phyloP scores from a whole-genome alignment of 2,329 filamentous ascomycete genomes.

The Madurella mycetomatis region DNA sequence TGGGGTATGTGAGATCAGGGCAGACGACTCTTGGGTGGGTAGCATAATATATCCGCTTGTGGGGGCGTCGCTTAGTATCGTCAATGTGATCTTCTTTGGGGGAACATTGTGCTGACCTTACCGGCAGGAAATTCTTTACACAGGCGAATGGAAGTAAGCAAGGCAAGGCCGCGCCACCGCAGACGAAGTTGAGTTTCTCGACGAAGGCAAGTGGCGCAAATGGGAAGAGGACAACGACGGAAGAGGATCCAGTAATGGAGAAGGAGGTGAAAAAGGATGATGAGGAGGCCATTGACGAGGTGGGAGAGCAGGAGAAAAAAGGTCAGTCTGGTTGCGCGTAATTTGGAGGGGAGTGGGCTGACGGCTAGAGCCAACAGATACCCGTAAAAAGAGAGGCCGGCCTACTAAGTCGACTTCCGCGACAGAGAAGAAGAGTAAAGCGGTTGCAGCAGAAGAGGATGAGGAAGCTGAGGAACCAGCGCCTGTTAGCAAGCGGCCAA shows the following conservation, averaged over 20 bases:
- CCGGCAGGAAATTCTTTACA: conserved; percentile 77
- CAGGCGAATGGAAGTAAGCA: conserved; percentile 54
- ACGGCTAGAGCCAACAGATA: background rate
- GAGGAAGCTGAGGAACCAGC: conserved; percentile 57
- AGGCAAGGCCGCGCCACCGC: conserved; percentile 53
- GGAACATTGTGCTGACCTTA: conserved; percentile 21
- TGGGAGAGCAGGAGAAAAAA: conserved; percentile 34
- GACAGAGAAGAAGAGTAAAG: conserved; percentile 32
- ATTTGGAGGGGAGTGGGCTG: background rate
- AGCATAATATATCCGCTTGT: conserved; percentile 5
- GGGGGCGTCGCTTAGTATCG: background rate
- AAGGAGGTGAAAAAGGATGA: conserved; percentile 7
- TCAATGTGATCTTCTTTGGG: too few species aligned
- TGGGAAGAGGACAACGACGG: conserved; percentile 24
- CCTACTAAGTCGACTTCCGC: conserved; percentile 18
- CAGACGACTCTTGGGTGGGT: conserved; percentile 72
- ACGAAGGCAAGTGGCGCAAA: conserved; percentile 46
- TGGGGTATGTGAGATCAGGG: conserved; percentile 78
- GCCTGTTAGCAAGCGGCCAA: conserved; percentile 45
- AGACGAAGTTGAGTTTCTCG: conserved; percentile 75
- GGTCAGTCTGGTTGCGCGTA: conserved; percentile 29
- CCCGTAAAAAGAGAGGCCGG: conserved; percentile 44
- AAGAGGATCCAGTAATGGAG: conserved; percentile 25
- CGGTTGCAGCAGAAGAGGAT: conserved; percentile 42
- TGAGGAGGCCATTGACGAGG: conserved; percentile 16